phyloP scores from a whole-genome alignment of 495 filamentous ascomycete genomes.

The Penicilliopsis zonata region DNA sequence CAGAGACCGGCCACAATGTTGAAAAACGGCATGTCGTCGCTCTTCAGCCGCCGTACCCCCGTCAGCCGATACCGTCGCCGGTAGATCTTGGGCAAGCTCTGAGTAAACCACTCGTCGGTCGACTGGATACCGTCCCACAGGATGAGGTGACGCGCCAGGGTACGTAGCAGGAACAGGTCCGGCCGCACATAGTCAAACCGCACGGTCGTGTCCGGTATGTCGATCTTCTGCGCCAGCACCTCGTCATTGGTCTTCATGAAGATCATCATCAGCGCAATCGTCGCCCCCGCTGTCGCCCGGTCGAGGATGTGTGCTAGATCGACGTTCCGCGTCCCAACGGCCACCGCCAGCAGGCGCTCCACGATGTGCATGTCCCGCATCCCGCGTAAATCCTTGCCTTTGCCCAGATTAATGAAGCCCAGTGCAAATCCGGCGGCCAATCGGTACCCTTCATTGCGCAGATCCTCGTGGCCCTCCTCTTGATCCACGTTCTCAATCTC shows the following conservation, averaged over 20 bases:
- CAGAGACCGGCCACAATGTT: slow-evolving; percentile 86
- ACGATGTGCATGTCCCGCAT: slow-evolving; percentile 90
- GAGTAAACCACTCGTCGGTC: slow-evolving; percentile 58
- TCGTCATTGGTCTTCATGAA: slow-evolving; percentile 95
- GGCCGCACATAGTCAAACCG: slow-evolving; percentile 94
- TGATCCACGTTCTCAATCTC: slow-evolving; percentile 80
- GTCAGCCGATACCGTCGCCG: slow-evolving; percentile 40
- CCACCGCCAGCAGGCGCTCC: slow-evolving; percentile 72
- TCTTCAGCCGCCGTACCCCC: slow-evolving; percentile 43
- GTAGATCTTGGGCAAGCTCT: slow-evolving; percentile 59
- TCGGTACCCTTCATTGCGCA: slow-evolving; percentile 89
- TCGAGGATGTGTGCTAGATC: slow-evolving; percentile 85
- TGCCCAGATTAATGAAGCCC: slow-evolving; percentile 88
- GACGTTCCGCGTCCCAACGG: slow-evolving; percentile 77
- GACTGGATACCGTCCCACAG: slow-evolving; percentile 79
- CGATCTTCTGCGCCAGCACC: slow-evolving; percentile 81
- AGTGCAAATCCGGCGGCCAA: slow-evolving; percentile 89
- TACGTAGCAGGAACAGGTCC: slow-evolving; percentile 83
- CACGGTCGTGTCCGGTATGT: slow-evolving; percentile 76
- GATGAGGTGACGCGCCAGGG: slow-evolving; percentile 83
- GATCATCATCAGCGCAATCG: slow-evolving; percentile 81
- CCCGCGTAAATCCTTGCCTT: slow-evolving; percentile 76
- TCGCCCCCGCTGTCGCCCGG: slow-evolving; percentile 80
- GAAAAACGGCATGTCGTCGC: slow-evolving; percentile 79
- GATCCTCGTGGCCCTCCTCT: slow-evolving; percentile 58